phyloP scores from a whole-genome alignment of 202 grass and related monocot species.

The Dendrocalamus latiflorus region DNA sequence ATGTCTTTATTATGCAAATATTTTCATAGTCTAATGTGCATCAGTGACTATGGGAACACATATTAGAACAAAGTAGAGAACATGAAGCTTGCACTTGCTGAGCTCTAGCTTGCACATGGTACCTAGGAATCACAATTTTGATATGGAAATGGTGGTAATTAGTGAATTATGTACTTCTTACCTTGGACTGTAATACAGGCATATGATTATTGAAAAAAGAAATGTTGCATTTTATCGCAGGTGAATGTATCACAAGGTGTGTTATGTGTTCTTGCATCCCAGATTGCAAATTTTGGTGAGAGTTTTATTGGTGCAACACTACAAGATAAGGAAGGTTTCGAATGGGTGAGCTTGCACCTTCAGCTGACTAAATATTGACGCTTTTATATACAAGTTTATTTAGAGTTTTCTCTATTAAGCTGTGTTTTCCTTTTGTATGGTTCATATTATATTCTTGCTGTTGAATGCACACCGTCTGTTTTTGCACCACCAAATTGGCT shows the following conservation, averaged over 20 bases:
- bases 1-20: background rate
- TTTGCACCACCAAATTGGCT: background rate
- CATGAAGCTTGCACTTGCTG: background rate
- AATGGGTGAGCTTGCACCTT: slow-evolving; percentile 69
- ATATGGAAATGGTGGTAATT: background rate
- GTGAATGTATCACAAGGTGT: slow-evolving; percentile 50
- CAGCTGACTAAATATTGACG: background rate
- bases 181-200: background rate
- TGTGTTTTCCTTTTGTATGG: background rate
- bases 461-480: background rate
- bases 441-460: background rate
- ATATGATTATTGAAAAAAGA: background rate
- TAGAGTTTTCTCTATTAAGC: background rate
- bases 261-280: slow-evolving; percentile 82
- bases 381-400: background rate
- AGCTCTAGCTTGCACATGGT: background rate
- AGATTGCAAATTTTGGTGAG: slow-evolving; percentile 95
- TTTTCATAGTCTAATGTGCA: background rate
- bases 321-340: slow-evolving; percentile 88
- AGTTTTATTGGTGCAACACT: slow-evolving; percentile 73
- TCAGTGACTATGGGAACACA: background rate
- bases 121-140: background rate
- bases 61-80: background rate
- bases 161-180: background rate
- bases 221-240: slow-evolving; percentile 21